Base-by-base conservation (phyloP, 2,329 filamentous ascomycete species). In the Sclerotinia trifoliorum region DNA sequence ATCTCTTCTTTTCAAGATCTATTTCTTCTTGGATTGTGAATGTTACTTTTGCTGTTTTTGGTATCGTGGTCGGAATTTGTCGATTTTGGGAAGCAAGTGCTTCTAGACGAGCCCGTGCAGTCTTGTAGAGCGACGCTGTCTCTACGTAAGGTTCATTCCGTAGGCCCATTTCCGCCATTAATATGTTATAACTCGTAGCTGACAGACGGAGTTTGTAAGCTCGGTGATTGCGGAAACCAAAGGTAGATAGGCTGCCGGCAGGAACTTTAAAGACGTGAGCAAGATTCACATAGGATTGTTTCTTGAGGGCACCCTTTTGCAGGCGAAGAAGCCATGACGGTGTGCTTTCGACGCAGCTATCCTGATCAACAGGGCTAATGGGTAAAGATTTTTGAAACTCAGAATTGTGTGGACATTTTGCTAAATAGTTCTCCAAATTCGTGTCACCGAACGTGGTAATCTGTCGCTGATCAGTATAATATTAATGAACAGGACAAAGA, bases 211-310 rank as follows among this genome's bases (percentile, higher is more conserved):
- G 42, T 39, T 68, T 67, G 17, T 69, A 69, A 2, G 70, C 70
- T 21, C 39, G 44, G 6, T 26, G 44, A 2, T 54, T 66, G n/a
- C 65, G 65, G 32, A 48, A 65, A 7, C 39, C 32, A 17, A 67
- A 72, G 5, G 52, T 67, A 6, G 54, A 35, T 0, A 73, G 64
- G 13, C 17, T 55, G 19, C 52, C 56, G 4, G 55, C 26, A 4
- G 66, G 64, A 15, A 73, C 55, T 39, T 46, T 52, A 42, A 71
- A 73, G 24, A 69, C 62, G 42, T 73, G 71, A 52, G 67, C 54
- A 17, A 72, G 66, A 7, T 66, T 60, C 15, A 73, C 29, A 44
- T 72, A 73, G 11, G 71, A 72, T 46, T 73, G 71, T 42, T 73
- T 73, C 17, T 67, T 64, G 2, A 73, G 51, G 5, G 61, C 15